These are phyloP conservation scores for Geotrichum aggregatum DNA, from an alignment of 1,139 yeast genomes.

Conservation along the genomic window DNA sequence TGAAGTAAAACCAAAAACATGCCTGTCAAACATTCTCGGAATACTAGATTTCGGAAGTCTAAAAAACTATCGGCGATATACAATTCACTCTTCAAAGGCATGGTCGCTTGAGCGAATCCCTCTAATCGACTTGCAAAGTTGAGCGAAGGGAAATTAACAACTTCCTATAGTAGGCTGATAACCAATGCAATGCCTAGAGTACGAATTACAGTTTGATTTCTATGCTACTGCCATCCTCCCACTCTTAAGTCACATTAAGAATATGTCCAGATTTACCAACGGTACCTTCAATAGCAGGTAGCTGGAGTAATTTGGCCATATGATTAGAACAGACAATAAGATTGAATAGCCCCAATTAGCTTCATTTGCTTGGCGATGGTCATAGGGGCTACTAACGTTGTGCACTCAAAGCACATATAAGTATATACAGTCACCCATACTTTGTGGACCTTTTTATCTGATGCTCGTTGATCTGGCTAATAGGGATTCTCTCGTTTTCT, in stretches of 20 bases:
- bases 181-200: not conserved
- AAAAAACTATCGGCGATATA: not conserved
- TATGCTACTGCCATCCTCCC: not conserved
- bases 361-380: too few relatives aligned
- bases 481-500: not conserved
- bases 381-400: too few relatives aligned
- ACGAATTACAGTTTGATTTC: not conserved
- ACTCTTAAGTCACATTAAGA: constrained; percentile 1
- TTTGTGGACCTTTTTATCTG: not conserved
- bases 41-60: too few relatives aligned
- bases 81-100: not conserved
- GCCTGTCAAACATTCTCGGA: too few relatives aligned
- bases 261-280: not conserved
- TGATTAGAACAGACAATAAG: not conserved
- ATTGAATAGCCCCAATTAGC: too few relatives aligned
- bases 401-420: not conserved
- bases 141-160: not conserved
- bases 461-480: not conserved
- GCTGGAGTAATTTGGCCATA: not conserved
- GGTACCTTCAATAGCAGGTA: not conserved
- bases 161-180: not conserved
- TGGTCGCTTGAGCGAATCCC: not conserved
- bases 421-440: not conserved
- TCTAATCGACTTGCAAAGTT: not conserved
- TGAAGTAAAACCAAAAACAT: too few relatives aligned